These are phyloP conservation scores for Fusarium nurragi DNA, from an alignment of 2,329 filamentous ascomycete species.

Conservation along the genomic window DNA sequence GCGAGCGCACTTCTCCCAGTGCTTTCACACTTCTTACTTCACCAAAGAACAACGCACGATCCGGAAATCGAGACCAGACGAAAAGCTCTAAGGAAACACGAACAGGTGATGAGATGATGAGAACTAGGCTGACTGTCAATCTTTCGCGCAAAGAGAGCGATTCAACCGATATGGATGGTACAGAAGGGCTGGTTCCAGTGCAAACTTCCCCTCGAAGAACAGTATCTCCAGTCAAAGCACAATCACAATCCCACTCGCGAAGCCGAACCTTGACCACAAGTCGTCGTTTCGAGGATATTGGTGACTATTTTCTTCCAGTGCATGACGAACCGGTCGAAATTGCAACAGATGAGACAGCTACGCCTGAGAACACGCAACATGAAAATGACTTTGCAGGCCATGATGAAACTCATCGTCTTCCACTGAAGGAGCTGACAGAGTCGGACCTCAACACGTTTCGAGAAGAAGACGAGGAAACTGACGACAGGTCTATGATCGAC, in stretches of 20 bases:
- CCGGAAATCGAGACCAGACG: background rate
- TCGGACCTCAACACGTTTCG: conserved; percentile 33
- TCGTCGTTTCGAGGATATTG: conserved; percentile 42
- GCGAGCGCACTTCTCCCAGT: background rate
- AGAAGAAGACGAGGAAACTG: conserved; percentile 25
- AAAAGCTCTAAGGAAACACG: background rate
- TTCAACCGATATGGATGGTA: conserved; percentile 44
- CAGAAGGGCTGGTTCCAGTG: conserved; percentile 38
- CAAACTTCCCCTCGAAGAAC: conserved; percentile 35
- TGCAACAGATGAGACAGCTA: conserved; percentile 50
- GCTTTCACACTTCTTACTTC: background rate
- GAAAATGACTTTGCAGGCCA: conserved; percentile 6
- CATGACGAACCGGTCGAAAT: conserved; percentile 46
- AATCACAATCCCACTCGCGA: background rate
- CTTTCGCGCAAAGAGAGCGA: conserved; percentile 48
- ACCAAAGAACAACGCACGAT: background rate
- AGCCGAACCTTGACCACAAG: conserved; percentile 7
- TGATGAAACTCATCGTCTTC: conserved; percentile 23
- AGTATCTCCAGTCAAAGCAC: conserved; percentile 3
- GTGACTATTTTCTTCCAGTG: conserved; percentile 45
- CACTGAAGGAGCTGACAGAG: conserved; percentile 39
- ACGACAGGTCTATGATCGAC: background rate
- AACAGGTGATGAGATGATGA: conserved; percentile 38
- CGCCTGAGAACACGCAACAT: conserved; percentile 23
- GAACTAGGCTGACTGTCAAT: conserved; percentile 46